phyloP scores from a whole-genome alignment of 306 rosid genomes.

The Vigna nakashimae region DNA sequence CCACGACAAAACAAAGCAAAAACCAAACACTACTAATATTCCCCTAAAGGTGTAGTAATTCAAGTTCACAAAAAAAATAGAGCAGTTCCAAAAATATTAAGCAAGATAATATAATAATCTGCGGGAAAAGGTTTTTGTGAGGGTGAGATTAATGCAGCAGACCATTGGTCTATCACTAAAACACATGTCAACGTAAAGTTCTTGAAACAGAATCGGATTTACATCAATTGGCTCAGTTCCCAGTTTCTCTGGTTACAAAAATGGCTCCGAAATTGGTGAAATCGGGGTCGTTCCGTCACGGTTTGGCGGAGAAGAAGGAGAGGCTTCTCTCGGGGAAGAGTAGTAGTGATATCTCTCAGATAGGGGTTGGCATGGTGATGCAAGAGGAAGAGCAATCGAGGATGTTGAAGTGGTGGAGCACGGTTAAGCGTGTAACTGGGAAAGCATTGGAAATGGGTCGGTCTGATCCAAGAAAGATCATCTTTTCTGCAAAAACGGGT shows the following conservation, averaged over 20 bases:
- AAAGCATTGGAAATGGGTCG: constrained; percentile 72
- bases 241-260: background rate
- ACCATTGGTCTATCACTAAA: background rate
- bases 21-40: background rate
- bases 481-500: constrained; percentile 87
- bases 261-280: constrained; percentile 53
- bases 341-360: constrained; percentile 42
- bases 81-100: background rate
- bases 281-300: constrained; percentile 69
- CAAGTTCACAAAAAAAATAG: background rate
- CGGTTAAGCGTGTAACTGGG: constrained; percentile 37
- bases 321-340: constrained; percentile 58
- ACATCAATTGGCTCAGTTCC: background rate
- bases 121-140: background rate
- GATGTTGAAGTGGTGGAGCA: constrained; percentile 38
- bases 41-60: background rate
- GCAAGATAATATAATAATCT: background rate
- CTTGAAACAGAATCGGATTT: background rate
- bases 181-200: background rate
- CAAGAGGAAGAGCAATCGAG: constrained; percentile 35
- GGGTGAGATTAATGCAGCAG: background rate
- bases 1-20: background rate
- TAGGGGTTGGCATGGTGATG: constrained; percentile 45
- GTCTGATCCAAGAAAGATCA: constrained; percentile 81
- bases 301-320: constrained; percentile 72